A percentile compares a stretch with the other conserved stretches of the same genome.
Conservation (phyloP, 2,329 filamentous ascomycete species). For the Pseudogymnoascus sp. region DNA sequence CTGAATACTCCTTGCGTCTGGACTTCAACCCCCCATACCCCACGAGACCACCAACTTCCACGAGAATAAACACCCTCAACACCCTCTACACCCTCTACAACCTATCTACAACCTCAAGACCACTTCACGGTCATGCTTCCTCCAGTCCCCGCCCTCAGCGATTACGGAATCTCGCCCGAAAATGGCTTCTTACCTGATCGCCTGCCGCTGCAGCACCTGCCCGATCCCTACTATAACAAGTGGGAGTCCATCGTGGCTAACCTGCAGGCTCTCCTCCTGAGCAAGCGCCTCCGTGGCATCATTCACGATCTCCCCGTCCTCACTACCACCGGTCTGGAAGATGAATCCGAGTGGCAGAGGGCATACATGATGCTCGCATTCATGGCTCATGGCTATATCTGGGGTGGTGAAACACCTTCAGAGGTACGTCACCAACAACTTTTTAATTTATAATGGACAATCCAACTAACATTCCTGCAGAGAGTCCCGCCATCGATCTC, state of each 20-base stretch:
- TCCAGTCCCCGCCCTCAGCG: slow-evolving; percentile 54
- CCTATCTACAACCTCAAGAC: slow-evolving; percentile 15
- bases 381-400: slow-evolving; percentile 91
- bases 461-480: slow-evolving; percentile 21
- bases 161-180: slow-evolving; percentile 71
- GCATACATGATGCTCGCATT: slow-evolving; percentile 87
- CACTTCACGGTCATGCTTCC: slow-evolving; percentile 37
- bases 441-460: background rate
- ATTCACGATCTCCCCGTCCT: slow-evolving; percentile 77
- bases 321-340: slow-evolving; percentile 70
- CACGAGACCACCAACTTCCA: background rate
- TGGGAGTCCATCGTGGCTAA: slow-evolving; percentile 87
- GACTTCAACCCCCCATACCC: slow-evolving; percentile 28
- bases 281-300: slow-evolving; percentile 69
- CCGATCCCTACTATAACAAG: slow-evolving; percentile 85
- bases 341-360: slow-evolving; percentile 84
- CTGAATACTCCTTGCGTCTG: slow-evolving; percentile 60
- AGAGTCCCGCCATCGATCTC: slow-evolving; percentile 73
- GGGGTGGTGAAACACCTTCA: slow-evolving; percentile 77
- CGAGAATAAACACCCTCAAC: background rate
- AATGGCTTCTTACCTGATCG: slow-evolving; percentile 84
- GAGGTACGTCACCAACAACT: slow-evolving; percentile 42
- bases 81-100: background rate
- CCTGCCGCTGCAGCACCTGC: slow-evolving; percentile 68
- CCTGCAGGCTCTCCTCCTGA: slow-evolving; percentile 78